Evolutionary conservation across 2,329 filamentous ascomycete species (phyloP), one percentile per base, ranked within the genome.

Genomic region (Colletotrichum camelliae): DNA sequence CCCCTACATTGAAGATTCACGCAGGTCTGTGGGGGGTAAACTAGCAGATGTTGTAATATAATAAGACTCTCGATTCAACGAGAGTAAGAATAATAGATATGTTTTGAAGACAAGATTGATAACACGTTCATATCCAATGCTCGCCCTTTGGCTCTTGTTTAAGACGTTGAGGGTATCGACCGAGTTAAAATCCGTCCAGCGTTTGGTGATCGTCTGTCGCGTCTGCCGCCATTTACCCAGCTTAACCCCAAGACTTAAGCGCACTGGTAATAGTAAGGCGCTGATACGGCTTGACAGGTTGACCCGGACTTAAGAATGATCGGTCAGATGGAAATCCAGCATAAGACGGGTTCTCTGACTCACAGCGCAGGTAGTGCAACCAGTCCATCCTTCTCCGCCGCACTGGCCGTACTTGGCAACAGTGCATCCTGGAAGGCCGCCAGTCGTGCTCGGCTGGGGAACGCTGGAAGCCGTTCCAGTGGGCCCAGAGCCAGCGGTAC

Each of bases 401-500:
- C 74, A 76, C n/a, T 76, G 74, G 7, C 33, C 71, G 48, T 33
- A 76, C 24, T 76, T 74, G 37, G 74, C 74, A 27, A 72, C 74
- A 37, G 74, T 69, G n/a, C 74, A 76, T 37, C 74, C 74, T 2
- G 73, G 68, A 4, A 64, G 39, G 6, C 73, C 69, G 24, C 58
- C 69, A 37, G 62, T 57, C 24, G 27, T 68, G 27, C 61, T 77
- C 7, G 77, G 74, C 55, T 65, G 70, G 61, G 79, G 75, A 35
- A 75, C 73, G 29, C 61, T 62, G 69, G 80, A 79, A 27, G 79
- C 79, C 5, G 80, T 82, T 0, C 81, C 81, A 1, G 79, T 77
- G 2, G 82, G 80, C 4, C 82, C 80, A 6, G 77, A 78, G 16
- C 86, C 86, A 10, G 79, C 82, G 33, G 79, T 82, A 77, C 83